Evolutionary conservation across 2,329 filamentous ascomycete genomes (phyloP), one percentile per base, ranked within the genome.

Genomic region (Penicillium concentricum): DNA sequence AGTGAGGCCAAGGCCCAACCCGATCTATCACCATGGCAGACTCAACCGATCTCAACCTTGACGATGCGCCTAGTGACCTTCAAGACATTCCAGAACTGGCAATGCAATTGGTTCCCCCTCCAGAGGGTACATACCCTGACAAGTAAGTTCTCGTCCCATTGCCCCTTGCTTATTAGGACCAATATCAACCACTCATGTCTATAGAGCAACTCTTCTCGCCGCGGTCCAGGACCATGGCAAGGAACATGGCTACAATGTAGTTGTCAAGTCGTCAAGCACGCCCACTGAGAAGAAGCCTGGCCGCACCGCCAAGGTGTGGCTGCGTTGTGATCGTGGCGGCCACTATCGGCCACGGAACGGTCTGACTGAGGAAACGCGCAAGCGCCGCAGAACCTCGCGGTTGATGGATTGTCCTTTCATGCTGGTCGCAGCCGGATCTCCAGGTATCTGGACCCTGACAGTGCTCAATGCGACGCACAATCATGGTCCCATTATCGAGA

Each of bases 401-500:
- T 58, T 78, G 54, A 76, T 77, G 73, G 75, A 78, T 48, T 78
- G 76, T 60, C 76, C 75, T 10, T 78, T 78, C 52, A 76, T 76
- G 72, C 67, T 78, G 42, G 73, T 77, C 28, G 75, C 75, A 49
- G 74, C 74, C 55, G 75, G 75, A 32, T 75, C 73, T 47, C 74
- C 75, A 18, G 76, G 75, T 16, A 76, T 78, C 44, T 78, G 76
- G 76, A 75, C 72, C 28, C 65, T 78, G 61, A 75, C 71, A 2
- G 74, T 78, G 9, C 56, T 77, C 37, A 76, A 77, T 51, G 66
- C 74, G 16, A 74, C 73, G 5, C 76, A 78, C 48, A 78, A 78
- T 30, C 76, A 78, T 59, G 75, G 75, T 5, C 75, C 76, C 7
- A 65, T 77, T 26, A 51, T 74, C 41, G 75, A 78, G 45, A 75